A percentile compares a stretch with the other conserved stretches of the same genome.
These are phyloP conservation scores for Fusarium abutilonis DNA, from an alignment of 2,329 filamentous ascomycete genomes.

Conservation along the genomic window DNA sequence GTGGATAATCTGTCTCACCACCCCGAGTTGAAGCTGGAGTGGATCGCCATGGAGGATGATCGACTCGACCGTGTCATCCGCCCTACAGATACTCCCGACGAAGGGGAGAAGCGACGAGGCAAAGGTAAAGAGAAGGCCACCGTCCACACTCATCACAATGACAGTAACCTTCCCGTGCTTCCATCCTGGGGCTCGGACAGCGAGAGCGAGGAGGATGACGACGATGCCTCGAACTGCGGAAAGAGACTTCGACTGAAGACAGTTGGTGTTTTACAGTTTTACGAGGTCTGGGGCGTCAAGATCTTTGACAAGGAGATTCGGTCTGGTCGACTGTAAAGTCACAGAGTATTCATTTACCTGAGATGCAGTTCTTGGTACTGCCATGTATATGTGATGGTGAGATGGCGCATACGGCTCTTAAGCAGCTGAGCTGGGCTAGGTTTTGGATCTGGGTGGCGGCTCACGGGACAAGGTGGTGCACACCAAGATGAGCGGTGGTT, in stretches of 20 bases:
- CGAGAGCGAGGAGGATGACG: slow-evolving; percentile 49
- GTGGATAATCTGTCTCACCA: slow-evolving; percentile 67
- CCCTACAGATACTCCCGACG: slow-evolving; percentile 47
- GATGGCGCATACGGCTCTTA: slow-evolving; percentile 20
- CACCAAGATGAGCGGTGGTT: background rate
- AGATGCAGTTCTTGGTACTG: slow-evolving; percentile 11
- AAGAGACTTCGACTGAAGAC: slow-evolving; percentile 51
- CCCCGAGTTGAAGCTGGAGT: slow-evolving; percentile 66
- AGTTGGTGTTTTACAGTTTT: slow-evolving; percentile 51
- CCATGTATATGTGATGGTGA: background rate
- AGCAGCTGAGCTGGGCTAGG: background rate
- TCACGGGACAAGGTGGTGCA: slow-evolving; percentile 6
- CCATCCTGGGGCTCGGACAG: slow-evolving; percentile 48
- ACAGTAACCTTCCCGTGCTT: slow-evolving; percentile 44
- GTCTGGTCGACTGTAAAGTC: slow-evolving; percentile 45
- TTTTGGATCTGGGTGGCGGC: slow-evolving; percentile 13
- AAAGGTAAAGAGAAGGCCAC: slow-evolving; percentile 52
- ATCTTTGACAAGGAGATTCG: slow-evolving; percentile 69
- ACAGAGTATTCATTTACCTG: background rate
- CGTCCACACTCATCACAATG: slow-evolving; percentile 21
- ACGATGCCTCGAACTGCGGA: slow-evolving; percentile 46
- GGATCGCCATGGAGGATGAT: slow-evolving; percentile 65
- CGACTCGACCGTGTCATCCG: slow-evolving; percentile 61
- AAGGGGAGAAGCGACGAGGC: slow-evolving; percentile 44
- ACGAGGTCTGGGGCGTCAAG: slow-evolving; percentile 58